Evolutionary conservation across 2,329 filamentous ascomycete genomes (phyloP).

Genomic region (Blumeria graminis): DNA sequence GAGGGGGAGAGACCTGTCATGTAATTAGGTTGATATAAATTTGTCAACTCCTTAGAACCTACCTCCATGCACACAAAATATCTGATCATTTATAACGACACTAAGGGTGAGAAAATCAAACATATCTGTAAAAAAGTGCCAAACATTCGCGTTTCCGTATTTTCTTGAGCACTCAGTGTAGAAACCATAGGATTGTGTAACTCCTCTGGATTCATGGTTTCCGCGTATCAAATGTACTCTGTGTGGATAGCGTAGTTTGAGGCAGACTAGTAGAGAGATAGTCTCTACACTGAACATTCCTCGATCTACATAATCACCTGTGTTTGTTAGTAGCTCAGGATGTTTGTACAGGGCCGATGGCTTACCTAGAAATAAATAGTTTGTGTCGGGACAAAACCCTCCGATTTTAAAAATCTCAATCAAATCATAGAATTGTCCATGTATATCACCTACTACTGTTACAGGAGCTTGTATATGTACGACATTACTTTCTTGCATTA

Average conservation of each 20-base stretch:
- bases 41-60: conserved; percentile 12
- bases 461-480: conserved; percentile 90
- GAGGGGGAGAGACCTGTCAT: conserved; percentile 49
- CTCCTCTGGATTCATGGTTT: conserved; percentile 92
- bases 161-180: conserved; percentile 96
- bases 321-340: conserved; percentile 2
- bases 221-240: conserved; percentile 90
- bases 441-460: conserved; percentile 94
- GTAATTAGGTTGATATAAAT: neutral
- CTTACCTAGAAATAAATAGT: conserved; percentile 85
- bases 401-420: conserved; percentile 99
- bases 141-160: conserved; percentile 95
- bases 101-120: conserved; percentile 94
- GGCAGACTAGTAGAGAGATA: conserved; percentile 87
- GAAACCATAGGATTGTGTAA: conserved; percentile 97
- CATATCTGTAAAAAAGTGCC: conserved; percentile 99
- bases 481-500: conserved; percentile 99
- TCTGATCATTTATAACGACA: conserved; percentile 95
- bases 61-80: conserved; percentile 95
- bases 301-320: conserved; percentile 87
- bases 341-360: neutral
- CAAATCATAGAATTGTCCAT: conserved; percentile 96
- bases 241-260: conserved; percentile 89
- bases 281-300: conserved; percentile 98
- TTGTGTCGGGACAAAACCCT: conserved; percentile 90